Evolutionary conservation across 768 basidiomycete genomes (phyloP).

Genomic region (Cystofilobasidium macerans): DNA sequence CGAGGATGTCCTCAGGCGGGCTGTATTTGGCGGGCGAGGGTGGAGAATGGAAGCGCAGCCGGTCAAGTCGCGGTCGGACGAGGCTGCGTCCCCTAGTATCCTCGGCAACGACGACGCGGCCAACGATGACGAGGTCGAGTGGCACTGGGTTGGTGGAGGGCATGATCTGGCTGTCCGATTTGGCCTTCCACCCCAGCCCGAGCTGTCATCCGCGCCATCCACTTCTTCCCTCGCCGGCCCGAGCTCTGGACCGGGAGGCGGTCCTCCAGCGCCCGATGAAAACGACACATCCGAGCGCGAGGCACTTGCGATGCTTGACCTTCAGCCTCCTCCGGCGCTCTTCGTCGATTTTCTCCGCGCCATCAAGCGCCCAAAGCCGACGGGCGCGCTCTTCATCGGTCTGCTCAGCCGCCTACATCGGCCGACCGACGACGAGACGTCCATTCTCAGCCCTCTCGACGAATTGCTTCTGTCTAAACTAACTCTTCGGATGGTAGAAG

Average conservation of each 20-base stretch:
- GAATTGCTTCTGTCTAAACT: slow-evolving; percentile 66
- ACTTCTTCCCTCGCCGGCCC: neutral
- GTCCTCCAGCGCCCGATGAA: slow-evolving; percentile 36
- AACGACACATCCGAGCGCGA: slow-evolving; percentile 32
- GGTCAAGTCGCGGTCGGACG: neutral
- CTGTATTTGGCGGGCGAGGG: neutral
- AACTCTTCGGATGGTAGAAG: slow-evolving; percentile 62
- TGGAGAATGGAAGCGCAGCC: neutral
- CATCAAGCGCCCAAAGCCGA: slow-evolving; percentile 57
- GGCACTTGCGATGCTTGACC: slow-evolving; percentile 49
- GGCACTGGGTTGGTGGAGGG: slow-evolving; percentile 45
- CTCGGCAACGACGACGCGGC: slow-evolving; percentile 29
- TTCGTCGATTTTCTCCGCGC: slow-evolving; percentile 57
- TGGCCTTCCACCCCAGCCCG: neutral
- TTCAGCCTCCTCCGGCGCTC: slow-evolving; percentile 65
- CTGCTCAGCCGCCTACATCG: slow-evolving; percentile 58
- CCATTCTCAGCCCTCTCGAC: slow-evolving; percentile 32
- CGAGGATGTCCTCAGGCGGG: slow-evolving; percentile 27
- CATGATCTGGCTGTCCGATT: slow-evolving; percentile 40
- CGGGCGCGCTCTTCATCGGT: slow-evolving; percentile 60
- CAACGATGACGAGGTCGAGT: slow-evolving; percentile 52
- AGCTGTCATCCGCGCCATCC: neutral
- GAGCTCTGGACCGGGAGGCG: slow-evolving; percentile 36
- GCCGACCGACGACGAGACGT: slow-evolving; percentile 28
- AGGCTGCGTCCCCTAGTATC: neutral